Evolutionary conservation across 805 yeast genomes (phyloP).

Genomic region (Candida awuae): DNA sequence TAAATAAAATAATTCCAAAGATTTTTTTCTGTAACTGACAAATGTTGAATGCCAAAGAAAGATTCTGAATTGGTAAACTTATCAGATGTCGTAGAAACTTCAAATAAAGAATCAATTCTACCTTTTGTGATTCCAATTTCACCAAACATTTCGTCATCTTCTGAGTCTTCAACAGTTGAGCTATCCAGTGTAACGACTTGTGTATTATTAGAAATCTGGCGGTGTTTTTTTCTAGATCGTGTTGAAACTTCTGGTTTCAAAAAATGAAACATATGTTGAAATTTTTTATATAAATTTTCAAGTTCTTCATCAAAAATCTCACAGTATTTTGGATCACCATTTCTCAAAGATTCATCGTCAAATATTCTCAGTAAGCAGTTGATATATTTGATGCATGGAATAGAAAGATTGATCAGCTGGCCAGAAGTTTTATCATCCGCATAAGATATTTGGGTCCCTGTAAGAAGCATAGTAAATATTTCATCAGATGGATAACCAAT

Average conservation of each 20-base stretch:
- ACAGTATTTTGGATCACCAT: not conserved
- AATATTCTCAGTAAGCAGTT: not conserved
- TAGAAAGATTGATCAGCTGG: not conserved
- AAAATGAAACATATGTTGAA: conserved; percentile 1
- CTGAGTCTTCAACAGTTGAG: conserved; percentile 1
- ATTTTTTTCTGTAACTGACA: conserved; percentile 2
- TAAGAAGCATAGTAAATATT: conserved; percentile 3
- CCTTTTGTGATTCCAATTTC: conserved; percentile 2
- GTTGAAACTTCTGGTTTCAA: not conserved
- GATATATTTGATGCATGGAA: conserved; percentile 5
- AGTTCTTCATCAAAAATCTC: conserved; percentile 3
- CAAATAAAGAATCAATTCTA: conserved; percentile 3
- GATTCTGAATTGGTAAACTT: not conserved
- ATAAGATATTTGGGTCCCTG: conserved; percentile 9
- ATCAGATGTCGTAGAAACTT: conserved; percentile 8
- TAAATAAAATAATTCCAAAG: conserved; percentile 7
- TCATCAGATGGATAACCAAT: conserved; percentile 8
- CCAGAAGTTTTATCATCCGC: conserved; percentile 1
- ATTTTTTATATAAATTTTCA: not conserved
- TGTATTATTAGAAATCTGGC: not conserved
- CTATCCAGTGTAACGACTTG: not conserved
- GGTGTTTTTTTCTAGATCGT: conserved; percentile 3
- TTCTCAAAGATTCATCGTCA: not conserved
- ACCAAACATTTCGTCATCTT: not conserved
- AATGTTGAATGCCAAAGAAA: conserved; percentile 6